These are phyloP conservation scores for Actinomortierella ambigua DNA, from an alignment of 371 early-diverging fungal species.

Conservation along the genomic window DNA sequence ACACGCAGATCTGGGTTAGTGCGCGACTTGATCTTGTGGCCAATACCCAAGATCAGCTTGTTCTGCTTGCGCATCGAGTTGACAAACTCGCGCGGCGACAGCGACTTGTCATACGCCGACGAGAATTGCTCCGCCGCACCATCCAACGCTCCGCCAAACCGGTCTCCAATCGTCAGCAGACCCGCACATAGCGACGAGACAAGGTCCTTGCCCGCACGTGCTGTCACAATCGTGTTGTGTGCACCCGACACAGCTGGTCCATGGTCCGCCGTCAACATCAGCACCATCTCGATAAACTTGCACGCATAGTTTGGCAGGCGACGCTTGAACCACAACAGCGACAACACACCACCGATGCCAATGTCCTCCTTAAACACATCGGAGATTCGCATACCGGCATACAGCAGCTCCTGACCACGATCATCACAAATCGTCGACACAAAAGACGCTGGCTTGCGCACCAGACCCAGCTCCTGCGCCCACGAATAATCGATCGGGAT, in stretches of 20 bases:
- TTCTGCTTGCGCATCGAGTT: slow-evolving; percentile 84
- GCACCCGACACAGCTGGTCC: slow-evolving; percentile 96
- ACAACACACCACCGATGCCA: slow-evolving; percentile 97
- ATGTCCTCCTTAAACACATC: slow-evolving; percentile 98
- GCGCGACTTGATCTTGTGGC: slow-evolving; percentile 98
- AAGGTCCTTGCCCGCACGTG: slow-evolving; percentile 97
- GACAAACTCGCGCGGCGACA: slow-evolving; percentile 92
- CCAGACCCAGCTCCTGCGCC: slow-evolving; percentile 98
- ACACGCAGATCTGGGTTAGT: slow-evolving; percentile 98
- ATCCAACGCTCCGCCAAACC: slow-evolving; percentile 97
- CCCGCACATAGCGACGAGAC: slow-evolving; percentile 94
- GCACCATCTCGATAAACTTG: slow-evolving; percentile 98
- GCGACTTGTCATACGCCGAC: slow-evolving; percentile 85
- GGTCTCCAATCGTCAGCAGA: slow-evolving; percentile 92
- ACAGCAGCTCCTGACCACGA: slow-evolving; percentile 97
- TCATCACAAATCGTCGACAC: slow-evolving; percentile 98
- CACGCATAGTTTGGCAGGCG: slow-evolving; percentile 93
- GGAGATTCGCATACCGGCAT: slow-evolving; percentile 97
- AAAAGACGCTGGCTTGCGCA: slow-evolving; percentile 97
- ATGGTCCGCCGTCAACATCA: slow-evolving; percentile 99
- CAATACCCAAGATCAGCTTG: slow-evolving; percentile 94
- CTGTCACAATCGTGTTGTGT: slow-evolving; percentile 98
- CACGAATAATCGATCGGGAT: slow-evolving; percentile 98
- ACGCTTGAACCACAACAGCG: slow-evolving; percentile 98
- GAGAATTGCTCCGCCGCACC: slow-evolving; percentile 94